phyloP scores from a whole-genome alignment of 495 filamentous ascomycete species.

The Corynascus novoguineensis region DNA sequence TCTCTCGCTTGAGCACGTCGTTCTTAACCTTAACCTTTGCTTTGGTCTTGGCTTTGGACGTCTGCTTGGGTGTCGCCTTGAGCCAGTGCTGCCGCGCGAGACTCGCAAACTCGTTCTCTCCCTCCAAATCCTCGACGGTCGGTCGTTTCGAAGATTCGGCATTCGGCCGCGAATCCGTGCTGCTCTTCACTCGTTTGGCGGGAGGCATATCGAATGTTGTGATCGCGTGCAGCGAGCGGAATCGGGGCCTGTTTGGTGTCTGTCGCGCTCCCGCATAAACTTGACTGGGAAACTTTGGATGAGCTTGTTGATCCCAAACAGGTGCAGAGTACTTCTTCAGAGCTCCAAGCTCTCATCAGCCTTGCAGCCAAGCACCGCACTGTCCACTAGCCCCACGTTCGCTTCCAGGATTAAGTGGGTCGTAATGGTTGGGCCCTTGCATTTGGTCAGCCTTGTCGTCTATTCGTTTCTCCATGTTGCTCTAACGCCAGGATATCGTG shows the following conservation, averaged over 20 bases:
- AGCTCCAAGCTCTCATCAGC: constrained; percentile 14
- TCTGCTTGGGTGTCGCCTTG: constrained; percentile 50
- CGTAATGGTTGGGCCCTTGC: not conserved
- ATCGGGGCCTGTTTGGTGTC: constrained; percentile 5
- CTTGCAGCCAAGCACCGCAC: constrained; percentile 4
- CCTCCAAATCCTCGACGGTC: constrained; percentile 51
- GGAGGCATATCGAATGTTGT: constrained; percentile 38
- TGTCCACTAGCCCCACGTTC: constrained; percentile 2
- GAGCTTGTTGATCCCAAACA: no score
- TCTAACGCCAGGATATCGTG: not conserved
- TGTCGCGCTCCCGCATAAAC: constrained; percentile 18
- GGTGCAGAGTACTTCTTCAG: not conserved
- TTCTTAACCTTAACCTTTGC: constrained; percentile 67
- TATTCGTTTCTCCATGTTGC: not conserved
- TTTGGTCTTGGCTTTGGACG: constrained; percentile 62
- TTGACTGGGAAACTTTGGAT: not conserved
- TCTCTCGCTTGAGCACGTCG: constrained; percentile 77
- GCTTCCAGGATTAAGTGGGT: not conserved
- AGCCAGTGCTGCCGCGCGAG: constrained; percentile 84
- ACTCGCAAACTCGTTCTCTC: constrained; percentile 73
- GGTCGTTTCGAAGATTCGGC: constrained; percentile 32
- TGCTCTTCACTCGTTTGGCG: constrained; percentile 46
- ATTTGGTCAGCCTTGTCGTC: not conserved
- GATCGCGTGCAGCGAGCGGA: constrained; percentile 15
- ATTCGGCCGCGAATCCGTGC: constrained; percentile 34